Base-by-base conservation (phyloP, 176 grass and related monocot genomes). In the Alopecurus myosuroides region DNA sequence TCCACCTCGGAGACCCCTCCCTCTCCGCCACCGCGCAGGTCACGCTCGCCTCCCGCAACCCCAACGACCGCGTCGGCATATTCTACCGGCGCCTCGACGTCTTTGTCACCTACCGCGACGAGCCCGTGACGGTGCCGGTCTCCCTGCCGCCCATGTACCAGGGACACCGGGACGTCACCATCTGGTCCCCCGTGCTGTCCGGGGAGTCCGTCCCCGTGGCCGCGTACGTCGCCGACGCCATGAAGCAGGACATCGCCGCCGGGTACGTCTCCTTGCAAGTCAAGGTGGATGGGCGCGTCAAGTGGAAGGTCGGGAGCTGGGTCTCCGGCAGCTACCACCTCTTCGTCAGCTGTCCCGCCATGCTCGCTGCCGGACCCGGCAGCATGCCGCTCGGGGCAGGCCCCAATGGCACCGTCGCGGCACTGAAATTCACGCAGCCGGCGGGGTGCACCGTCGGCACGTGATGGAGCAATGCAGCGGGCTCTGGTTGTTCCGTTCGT, bases 271-370 rank as follows among this genome's bases (percentile, higher is more conserved):
- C 90, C 9, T 80, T 97, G 29, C 78, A 94, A 79, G 77, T 97
- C 62, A 78, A 68, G 74, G 37, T 97, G 7, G 86, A 89, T 7
- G 95, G 92, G 25, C 71, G 69, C 61, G 88, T 97, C 81, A 94
- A 88, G 83, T 97, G 92, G 92, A 97, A 88, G 90, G 91, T 98
- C 36, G 93, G 93, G 2, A 89, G 75, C 78, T 95, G 93, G 93
- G 78, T 85, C 78, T 94, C 96, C 46, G 85, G 89, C 28, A 45
- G 64, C 1, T 98, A 95, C 91, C 85, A 94, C 77, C 56, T 98
- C 85, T 93, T 83, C 52, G 89, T 94, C 88, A 98, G 64, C 85
- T 98, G 96, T 84, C 96, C 96, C 11, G 88, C 92, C 39, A 79
- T 86, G 84, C 88, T 97, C 39, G 61, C 82, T 18, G 23, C 56